These are phyloP conservation scores for Coccomyxa sp. DNA, from an alignment of 139 green algal genomes.

Conservation along the genomic window DNA sequence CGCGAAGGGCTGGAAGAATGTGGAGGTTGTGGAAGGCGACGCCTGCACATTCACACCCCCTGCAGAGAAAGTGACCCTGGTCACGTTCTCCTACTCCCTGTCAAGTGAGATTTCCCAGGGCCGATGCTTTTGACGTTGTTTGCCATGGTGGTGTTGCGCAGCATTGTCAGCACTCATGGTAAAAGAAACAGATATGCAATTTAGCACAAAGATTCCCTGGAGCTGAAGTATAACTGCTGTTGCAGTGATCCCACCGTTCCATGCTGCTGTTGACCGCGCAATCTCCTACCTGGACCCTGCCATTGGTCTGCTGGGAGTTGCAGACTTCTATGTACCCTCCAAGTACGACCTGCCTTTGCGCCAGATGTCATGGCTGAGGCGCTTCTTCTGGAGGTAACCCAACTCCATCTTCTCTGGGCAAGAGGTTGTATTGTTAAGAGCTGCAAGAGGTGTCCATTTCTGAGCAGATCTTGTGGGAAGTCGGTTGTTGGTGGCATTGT, in stretches of 20 bases:
- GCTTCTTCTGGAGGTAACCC: slow-evolving; percentile 92
- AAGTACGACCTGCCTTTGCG: slow-evolving; percentile 92
- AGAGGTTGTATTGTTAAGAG: not conserved
- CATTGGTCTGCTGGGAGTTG: slow-evolving; percentile 82
- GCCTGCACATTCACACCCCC: slow-evolving; percentile 80
- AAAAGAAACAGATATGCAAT: no score
- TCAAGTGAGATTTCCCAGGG: slow-evolving; percentile 59
- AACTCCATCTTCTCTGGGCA: not conserved
- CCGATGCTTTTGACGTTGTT: not conserved
- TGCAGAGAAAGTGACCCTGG: slow-evolving; percentile 64
- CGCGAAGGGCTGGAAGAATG: slow-evolving; percentile 87
- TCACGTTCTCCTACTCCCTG: slow-evolving; percentile 98
- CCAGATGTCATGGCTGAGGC: slow-evolving; percentile 78
- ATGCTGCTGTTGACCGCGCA: slow-evolving; percentile 84
- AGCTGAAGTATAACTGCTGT: not conserved
- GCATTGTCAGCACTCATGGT: not conserved
- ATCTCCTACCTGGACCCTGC: slow-evolving; percentile 69
- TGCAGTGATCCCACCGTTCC: slow-evolving; percentile 96
- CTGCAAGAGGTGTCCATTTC: not conserved
- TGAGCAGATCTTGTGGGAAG: no score
- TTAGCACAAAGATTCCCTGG: no score
- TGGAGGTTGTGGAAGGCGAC: slow-evolving; percentile 89
- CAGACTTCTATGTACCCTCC: slow-evolving; percentile 88
- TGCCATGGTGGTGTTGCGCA: not conserved
- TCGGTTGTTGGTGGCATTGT: not conserved